Evolutionary conservation across 1,284 basidiomycete species (phyloP), one percentile per base, ranked within the genome.

Genomic region (Bondarzewia mesenterica): DNA sequence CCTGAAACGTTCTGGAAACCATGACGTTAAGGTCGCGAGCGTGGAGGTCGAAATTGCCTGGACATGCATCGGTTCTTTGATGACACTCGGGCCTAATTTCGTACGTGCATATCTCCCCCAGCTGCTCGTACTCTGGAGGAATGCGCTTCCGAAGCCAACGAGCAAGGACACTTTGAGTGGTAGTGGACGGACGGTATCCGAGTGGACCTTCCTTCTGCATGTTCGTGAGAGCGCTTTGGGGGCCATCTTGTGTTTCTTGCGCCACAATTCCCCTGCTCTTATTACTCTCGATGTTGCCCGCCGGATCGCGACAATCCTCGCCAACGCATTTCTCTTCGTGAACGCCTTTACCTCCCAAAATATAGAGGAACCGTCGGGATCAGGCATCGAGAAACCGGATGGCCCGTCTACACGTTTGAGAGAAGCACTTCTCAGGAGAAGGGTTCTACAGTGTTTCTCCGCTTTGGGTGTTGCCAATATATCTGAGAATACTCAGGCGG

Each of bases 11-110:
- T 85, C 90, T 1, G 90, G 89, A 12, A 92, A 96, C 50, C 94
- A 97, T 61, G 89, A 94, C 49, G 74, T 98, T 42, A 75, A 78
- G 45, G 68, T 90, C 27, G 93, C 92, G 0, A 78, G 79, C 7
- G 74, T 92, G 40, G 93, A 97, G 62, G 85, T 98, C 8, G 92
- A 94, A 60, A 85, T 95, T 2, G 93, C 95, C 0, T 99, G 96
- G 96, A 92, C 86, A 14, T 72, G 92, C 35, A 89, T 99, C 49
- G 85, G 89, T 0, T 84, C 92, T 0, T 71, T 99, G 44, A 93
- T 97, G 87, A 79, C 88, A 4, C 82, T 98, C 3, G 95, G 95
- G 0, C 92, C 91, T 5, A 88, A 92, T 57, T 97, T 98, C 58
- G 91, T 97, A 44, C 82, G 91, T 27, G 80, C 89, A 0, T 93